phyloP scores from a whole-genome alignment of 352 stramenopile genomes.

The Phytopythium helicoides region DNA sequence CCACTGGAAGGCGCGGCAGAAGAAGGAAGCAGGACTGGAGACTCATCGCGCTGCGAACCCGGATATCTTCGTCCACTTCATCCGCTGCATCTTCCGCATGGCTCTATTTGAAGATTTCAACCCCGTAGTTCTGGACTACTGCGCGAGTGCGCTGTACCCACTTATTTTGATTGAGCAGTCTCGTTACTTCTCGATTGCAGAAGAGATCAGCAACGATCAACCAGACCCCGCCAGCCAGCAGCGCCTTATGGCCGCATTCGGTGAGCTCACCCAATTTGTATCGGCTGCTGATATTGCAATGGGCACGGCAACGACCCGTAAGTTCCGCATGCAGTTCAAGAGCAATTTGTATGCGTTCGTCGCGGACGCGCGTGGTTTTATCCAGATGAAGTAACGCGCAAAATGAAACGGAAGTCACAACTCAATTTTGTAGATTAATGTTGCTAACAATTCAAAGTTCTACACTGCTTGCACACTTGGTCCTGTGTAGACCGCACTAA shows the following conservation, averaged over 20 bases:
- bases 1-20: slow-evolving; percentile 62
- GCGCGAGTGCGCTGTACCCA: slow-evolving; percentile 67
- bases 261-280: slow-evolving; percentile 66
- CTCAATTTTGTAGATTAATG: not conserved
- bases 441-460: not conserved
- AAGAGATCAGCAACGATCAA: slow-evolving; percentile 66
- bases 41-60: slow-evolving; percentile 41
- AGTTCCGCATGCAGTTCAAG: slow-evolving; percentile 77
- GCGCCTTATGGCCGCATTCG: slow-evolving; percentile 57
- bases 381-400: slow-evolving; percentile 66
- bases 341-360: slow-evolving; percentile 81
- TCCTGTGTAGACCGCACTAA: slow-evolving; percentile 20
- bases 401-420: not conserved
- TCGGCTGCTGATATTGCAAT: slow-evolving; percentile 57
- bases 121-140: slow-evolving; percentile 66
- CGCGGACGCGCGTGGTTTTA: slow-evolving; percentile 75
- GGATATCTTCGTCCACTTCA: slow-evolving; percentile 69
- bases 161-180: slow-evolving; percentile 77
- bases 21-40: slow-evolving; percentile 43
- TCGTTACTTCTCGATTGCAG: slow-evolving; percentile 62
- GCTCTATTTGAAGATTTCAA: slow-evolving; percentile 82
- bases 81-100: slow-evolving; percentile 77
- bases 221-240: slow-evolving; percentile 40
- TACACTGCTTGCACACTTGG: not conserved
- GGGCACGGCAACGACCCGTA: slow-evolving; percentile 57